These are phyloP conservation scores for Pythium rhizo-oryzae DNA, from an alignment of 352 stramenopile genomes.

Conservation along the genomic window DNA sequence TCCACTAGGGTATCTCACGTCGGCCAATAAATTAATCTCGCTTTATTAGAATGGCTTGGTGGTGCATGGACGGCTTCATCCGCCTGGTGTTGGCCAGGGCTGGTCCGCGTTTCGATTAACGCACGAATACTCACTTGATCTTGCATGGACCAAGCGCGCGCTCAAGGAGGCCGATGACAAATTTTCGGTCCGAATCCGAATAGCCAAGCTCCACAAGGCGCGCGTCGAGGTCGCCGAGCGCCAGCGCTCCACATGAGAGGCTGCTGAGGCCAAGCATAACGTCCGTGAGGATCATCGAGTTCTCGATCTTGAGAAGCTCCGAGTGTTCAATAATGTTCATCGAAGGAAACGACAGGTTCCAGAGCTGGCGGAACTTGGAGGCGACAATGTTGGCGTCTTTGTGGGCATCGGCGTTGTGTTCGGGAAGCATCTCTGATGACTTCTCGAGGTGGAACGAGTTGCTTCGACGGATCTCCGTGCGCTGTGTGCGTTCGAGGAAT, in stretches of 20 bases:
- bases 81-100: constrained; percentile 16
- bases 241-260: constrained; percentile 65
- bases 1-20: not conserved
- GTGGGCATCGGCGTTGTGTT: not conserved
- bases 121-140: constrained; percentile 2
- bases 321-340: constrained; percentile 66
- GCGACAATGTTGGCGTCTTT: constrained; percentile 18
- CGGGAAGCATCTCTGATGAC: constrained; percentile 29
- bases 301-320: constrained; percentile 63
- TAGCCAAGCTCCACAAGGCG: constrained; percentile 68
- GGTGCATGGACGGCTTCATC: constrained; percentile 16
- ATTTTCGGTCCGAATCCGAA: constrained; percentile 51
- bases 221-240: constrained; percentile 54
- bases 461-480: constrained; percentile 39
- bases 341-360: constrained; percentile 75
- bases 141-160: constrained; percentile 16
- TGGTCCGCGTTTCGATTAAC: too few species aligned
- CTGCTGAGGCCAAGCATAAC: constrained; percentile 82
- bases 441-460: constrained; percentile 58
- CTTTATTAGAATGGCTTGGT: constrained; percentile 26
- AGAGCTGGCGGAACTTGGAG: constrained; percentile 72
- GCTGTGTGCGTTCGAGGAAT: constrained; percentile 33
- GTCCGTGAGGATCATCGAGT: constrained; percentile 69
- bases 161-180: constrained; percentile 63
- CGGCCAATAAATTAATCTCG: constrained; percentile 40